phyloP scores from a whole-genome alignment of 768 basidiomycete species.

The Leccinum subgranulosum region DNA sequence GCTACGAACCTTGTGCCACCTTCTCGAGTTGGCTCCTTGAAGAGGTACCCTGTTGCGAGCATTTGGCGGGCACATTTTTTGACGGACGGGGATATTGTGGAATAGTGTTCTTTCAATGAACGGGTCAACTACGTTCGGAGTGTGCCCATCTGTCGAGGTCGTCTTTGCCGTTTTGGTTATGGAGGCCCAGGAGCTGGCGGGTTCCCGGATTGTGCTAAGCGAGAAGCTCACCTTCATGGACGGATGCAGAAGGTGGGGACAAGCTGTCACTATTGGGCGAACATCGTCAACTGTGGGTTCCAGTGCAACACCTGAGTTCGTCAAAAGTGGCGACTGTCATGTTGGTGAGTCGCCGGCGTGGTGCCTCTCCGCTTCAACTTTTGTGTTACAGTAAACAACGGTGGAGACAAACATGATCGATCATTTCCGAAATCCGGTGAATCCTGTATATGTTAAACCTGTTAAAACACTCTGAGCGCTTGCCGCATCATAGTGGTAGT shows the following conservation, averaged over 20 bases:
- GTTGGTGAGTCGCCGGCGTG: not conserved
- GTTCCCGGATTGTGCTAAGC: slow-evolving; percentile 34
- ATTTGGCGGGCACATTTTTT: slow-evolving; percentile 50
- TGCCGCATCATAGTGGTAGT: not conserved
- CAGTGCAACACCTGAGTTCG: not conserved
- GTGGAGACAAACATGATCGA: slow-evolving; percentile 6
- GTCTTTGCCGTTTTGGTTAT: slow-evolving; percentile 9
- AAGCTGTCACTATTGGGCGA: no score
- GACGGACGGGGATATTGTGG: slow-evolving; percentile 51
- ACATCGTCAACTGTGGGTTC: no score
- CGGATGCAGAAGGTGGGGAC: slow-evolving; percentile 34
- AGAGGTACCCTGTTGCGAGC: slow-evolving; percentile 44
- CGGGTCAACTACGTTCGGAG: slow-evolving; percentile 54
- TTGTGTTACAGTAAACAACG: not conserved
- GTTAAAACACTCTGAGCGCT: not conserved
- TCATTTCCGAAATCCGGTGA: not conserved
- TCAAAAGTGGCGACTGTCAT: not conserved
- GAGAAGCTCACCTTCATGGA: slow-evolving; percentile 42
- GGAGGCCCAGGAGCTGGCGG: slow-evolving; percentile 16
- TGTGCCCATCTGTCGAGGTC: slow-evolving; percentile 38
- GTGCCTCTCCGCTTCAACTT: not conserved
- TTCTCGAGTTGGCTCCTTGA: slow-evolving; percentile 40
- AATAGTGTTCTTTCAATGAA: slow-evolving; percentile 59
- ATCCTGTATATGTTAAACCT: not conserved
- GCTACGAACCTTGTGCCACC: no score